Evolutionary conservation across 345 rosid genomes (phyloP).

Genomic region (Clarkia xantiana): DNA sequence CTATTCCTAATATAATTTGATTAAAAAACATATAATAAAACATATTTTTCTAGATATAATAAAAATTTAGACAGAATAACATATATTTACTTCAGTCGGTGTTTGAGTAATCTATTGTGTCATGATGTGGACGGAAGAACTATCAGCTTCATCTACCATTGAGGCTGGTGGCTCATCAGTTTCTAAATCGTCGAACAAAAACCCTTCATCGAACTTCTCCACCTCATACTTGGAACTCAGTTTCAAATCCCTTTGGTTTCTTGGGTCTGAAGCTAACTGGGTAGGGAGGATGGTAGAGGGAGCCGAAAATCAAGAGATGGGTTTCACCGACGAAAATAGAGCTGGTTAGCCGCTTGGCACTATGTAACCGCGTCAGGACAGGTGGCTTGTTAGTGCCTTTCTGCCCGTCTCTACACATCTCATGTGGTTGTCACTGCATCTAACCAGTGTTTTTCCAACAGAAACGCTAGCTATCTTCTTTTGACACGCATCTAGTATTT

Average conservation of each 20-base stretch:
- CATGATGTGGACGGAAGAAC: constrained; percentile 12
- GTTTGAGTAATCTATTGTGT: no score
- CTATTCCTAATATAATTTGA: no score
- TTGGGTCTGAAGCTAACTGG: constrained; percentile 17
- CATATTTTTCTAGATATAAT: no score
- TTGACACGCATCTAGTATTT: no score
- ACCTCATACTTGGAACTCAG: constrained; percentile 18
- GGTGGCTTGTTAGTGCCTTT: constrained; percentile 41
- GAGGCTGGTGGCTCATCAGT: constrained; percentile 16
- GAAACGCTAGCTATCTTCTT: constrained; percentile 60
- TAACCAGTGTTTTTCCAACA: constrained; percentile 83
- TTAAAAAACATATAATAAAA: no score
- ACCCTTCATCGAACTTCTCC: constrained; percentile 51
- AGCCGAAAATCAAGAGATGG: constrained; percentile 67
- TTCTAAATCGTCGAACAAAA: constrained; percentile 40
- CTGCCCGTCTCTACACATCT: constrained; percentile 90
- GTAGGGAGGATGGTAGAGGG: constrained; percentile 71
- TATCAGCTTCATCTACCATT: constrained; percentile 13
- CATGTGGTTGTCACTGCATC: constrained; percentile 78
- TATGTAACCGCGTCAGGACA: constrained; percentile 51
- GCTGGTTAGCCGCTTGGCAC: constrained; percentile 73
- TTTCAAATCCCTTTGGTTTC: constrained; percentile 19
- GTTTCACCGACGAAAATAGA: constrained; percentile 92
- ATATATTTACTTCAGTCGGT: no score
- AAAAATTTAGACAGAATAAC: no score